Conservation (phyloP, 495 filamentous ascomycete species). For the Penicillium parvum region DNA sequence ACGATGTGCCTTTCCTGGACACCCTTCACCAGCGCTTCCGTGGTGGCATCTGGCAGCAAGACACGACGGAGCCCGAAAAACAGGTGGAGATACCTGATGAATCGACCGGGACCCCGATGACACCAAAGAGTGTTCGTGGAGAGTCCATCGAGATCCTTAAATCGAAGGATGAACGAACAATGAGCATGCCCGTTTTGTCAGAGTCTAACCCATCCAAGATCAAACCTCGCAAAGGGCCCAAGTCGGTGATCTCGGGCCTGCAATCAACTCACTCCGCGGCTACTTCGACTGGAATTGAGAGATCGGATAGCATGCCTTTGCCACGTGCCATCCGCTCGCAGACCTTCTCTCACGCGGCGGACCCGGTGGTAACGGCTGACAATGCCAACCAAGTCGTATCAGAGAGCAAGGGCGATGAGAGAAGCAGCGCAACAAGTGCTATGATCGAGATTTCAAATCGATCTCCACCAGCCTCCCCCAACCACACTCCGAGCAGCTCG, state of each 20-base stretch:
- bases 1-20: constrained; percentile 85
- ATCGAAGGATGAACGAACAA: constrained; percentile 54
- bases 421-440: constrained; percentile 52
- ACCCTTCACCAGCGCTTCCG: constrained; percentile 71
- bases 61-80: constrained; percentile 43
- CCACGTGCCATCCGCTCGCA: constrained; percentile 57
- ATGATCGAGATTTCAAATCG: constrained; percentile 65
- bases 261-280: constrained; percentile 21
- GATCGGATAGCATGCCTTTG: constrained; percentile 30
- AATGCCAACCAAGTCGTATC: constrained; percentile 50
- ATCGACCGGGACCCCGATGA: constrained; percentile 48
- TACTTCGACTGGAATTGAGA: constrained; percentile 40
- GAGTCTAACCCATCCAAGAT: constrained; percentile 25
- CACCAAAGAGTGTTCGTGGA: constrained; percentile 27
- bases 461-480: constrained; percentile 55
- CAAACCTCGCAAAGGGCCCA: constrained; percentile 33
- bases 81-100: constrained; percentile 54
- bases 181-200: constrained; percentile 49
- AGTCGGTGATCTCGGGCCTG: constrained; percentile 26
- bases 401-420: constrained; percentile 37
- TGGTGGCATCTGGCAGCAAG: constrained; percentile 82
- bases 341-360: constrained; percentile 59
- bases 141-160: constrained; percentile 32
- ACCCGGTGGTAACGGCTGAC: constrained; percentile 61
- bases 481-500: constrained; percentile 48